Evolutionary conservation across 768 basidiomycete species (phyloP), one percentile per base, ranked within the genome.

Genomic region (Tulasnella sp.): DNA sequence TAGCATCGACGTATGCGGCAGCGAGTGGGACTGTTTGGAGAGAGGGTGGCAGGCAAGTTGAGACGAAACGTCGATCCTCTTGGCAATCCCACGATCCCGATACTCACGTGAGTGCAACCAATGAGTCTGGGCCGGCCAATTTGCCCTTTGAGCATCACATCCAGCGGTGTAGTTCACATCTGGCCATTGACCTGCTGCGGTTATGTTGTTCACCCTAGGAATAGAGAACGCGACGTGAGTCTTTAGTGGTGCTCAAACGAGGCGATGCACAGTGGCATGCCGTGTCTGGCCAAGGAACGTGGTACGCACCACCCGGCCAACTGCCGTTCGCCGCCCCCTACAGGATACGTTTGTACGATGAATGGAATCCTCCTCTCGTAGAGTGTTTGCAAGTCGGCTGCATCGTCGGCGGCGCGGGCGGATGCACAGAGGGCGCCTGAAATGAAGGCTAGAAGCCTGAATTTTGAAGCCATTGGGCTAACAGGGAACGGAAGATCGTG

Each of bases 141-240:
- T 91, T 5, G 90, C 90, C 11, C 87, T 85, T 73, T 86, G 86
- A 8, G 89, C 91, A 52, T 81, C 79, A 78, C 91, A 91, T 7
- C 91, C 91, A n/a, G 88, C 84, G 0, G 88, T 86, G 79, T 91
- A 91, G 79, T 91, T 86, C 19, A 92, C 84, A 64, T 86, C 83
- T 5, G 83, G 39, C 79, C 79, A 82, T 22, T 77, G 80, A 14
- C 79, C 81, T 45, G 80, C 74, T 4, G 54, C 52, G 14, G 67
- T 77, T 45, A 78, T 76, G 12, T 36, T 76, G 15, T 58, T 22
- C 0, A 81, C 34, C 79, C 77, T 78, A 38, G 4, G 37, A 68
- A 76, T 25, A 25, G 4, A 71, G 11, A 7, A 34, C 4, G 34
- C 34, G 45, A 58, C 29, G 34, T 42, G 42, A n/a, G 49, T 38